These are phyloP conservation scores for Ophioceras dolichostomum DNA, from an alignment of 2,329 filamentous ascomycete species.

Conservation along the genomic window DNA sequence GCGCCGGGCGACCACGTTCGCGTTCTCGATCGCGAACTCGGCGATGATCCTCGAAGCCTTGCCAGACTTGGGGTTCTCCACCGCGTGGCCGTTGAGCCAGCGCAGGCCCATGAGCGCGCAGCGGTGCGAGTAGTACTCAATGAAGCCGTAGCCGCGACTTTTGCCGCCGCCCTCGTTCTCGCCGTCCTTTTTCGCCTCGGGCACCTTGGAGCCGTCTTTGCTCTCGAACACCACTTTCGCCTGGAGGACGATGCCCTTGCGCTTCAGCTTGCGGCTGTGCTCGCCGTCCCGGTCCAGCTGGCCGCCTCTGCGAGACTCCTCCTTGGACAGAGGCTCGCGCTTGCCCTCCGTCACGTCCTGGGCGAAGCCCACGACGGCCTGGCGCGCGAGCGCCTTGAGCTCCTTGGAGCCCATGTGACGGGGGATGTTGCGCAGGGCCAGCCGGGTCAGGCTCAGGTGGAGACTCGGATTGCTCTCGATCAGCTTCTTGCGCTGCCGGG, in stretches of 20 bases:
- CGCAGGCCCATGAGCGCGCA: constrained; percentile 90
- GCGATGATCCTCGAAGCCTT: constrained; percentile 85
- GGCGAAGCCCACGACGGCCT: constrained; percentile 91
- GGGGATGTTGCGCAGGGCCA: constrained; percentile 86
- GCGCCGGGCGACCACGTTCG: constrained; percentile 80
- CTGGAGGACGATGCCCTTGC: constrained; percentile 79
- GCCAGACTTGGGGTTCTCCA: constrained; percentile 12
- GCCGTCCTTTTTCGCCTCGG: constrained; percentile 60
- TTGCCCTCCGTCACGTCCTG: constrained; percentile 71
- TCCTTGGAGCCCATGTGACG: constrained; percentile 73
- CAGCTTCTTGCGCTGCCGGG: constrained; percentile 75
- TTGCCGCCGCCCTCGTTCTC: constrained; percentile 55
- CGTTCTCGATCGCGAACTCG: constrained; percentile 97
- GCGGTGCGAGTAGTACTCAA: constrained; percentile 90
- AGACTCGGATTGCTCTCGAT: constrained; percentile 85
- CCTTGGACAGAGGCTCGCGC: constrained; percentile 72
- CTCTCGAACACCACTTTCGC: constrained; percentile 93
- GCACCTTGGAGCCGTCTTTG: constrained; percentile 70
- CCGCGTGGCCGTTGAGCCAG: constrained; percentile 73
- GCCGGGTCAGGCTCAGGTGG: constrained; percentile 77
- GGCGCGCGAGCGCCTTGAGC: constrained; percentile 78
- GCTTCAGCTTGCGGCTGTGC: constrained; percentile 63
- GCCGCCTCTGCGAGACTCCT: constrained; percentile 71
- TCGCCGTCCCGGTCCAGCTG: constrained; percentile 75
- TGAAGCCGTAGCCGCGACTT: constrained; percentile 90